Evolutionary conservation across 2,329 filamentous ascomycete genomes (phyloP), one percentile per base, ranked within the genome.

Genomic region (Eutypa lata): DNA sequence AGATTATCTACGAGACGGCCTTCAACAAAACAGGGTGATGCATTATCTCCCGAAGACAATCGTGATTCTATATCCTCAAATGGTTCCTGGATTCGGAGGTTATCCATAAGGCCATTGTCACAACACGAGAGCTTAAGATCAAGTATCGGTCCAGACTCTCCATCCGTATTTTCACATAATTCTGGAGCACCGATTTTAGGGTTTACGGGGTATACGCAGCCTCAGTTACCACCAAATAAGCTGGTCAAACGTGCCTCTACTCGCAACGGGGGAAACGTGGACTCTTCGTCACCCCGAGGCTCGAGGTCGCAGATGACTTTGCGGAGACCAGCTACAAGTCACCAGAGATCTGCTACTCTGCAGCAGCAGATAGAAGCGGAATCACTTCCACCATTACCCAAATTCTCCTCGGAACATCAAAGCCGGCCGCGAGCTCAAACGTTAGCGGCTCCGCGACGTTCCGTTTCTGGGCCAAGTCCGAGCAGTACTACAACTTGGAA

Each of bases 281-380:
- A 76, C 6, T 65, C 73, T 43, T 58, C 73, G 31, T 65, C 72
- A 28, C 73, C 76, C 53, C 76, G 75, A 53, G 75, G 78, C 57
- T 77, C 84, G 31, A 82, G 74, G 58, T 80, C 84, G 47, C 82
- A 87, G 62, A 75, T 88, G 56, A 84, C 81, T 21, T 78, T 92
- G 54, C 83, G 87, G 53, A 78, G 89, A 61, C 89, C 89, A 49
- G 88, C 88, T 45, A 92, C 89, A 18, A 91, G 89, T 68, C 88
- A 91, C 65, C 88, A 92, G 67, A 80, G 89, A 61, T 88, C 87
- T 45, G 84, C 83, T 33, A 90, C 87, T 1, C 73, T 90, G 26
- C 83, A 89, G 60, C 80, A 84, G 55, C 58, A 65, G 48, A 49
- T 67, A 42, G 60, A 62, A 21, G 42, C 53, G 42, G 67, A 68